A percentile compares a stretch with the other conserved stretches of the same genome.
Evolutionary conservation across 2,329 filamentous ascomycete genomes (phyloP).

Genomic region (Penicillium sp.): DNA sequence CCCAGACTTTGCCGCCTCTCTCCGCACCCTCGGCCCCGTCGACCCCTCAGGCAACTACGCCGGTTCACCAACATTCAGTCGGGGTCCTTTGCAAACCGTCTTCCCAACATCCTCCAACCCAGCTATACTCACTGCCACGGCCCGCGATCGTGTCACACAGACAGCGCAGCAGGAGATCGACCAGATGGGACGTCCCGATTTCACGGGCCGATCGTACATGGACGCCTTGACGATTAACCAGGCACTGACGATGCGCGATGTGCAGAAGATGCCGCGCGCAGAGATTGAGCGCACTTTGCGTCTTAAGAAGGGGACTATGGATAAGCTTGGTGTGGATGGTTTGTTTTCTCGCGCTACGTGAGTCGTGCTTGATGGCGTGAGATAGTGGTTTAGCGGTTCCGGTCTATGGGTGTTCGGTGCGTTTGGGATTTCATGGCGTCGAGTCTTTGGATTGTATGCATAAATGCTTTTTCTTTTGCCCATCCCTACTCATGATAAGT

Average conservation of each 20-base stretch:
- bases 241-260: slow-evolving; percentile 46
- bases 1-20: slow-evolving; percentile 70
- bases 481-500: not conserved
- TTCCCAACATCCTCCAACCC: slow-evolving; percentile 47
- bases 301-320: slow-evolving; percentile 43
- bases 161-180: slow-evolving; percentile 53
- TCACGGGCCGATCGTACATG: slow-evolving; percentile 43
- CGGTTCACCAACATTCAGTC: slow-evolving; percentile 48
- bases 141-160: slow-evolving; percentile 48
- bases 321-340: slow-evolving; percentile 33
- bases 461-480: not conserved
- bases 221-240: slow-evolving; percentile 49
- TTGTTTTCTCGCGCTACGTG: slow-evolving; percentile 27
- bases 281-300: slow-evolving; percentile 45
- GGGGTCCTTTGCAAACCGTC: slow-evolving; percentile 32
- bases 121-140: slow-evolving; percentile 50
- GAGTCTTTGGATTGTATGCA: not conserved
- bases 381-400: not conserved
- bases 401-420: not conserved
- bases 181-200: slow-evolving; percentile 41
- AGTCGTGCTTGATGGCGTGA: not conserved
- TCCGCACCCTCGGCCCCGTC: slow-evolving; percentile 60
- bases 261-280: slow-evolving; percentile 29
- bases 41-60: slow-evolving; percentile 52
- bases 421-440: not conserved